Percentiles rank a stretch among this genome's conserved stretches.
Conservation (phyloP, 1,284 basidiomycete genomes). For the Apiotrichum gamsii region DNA sequence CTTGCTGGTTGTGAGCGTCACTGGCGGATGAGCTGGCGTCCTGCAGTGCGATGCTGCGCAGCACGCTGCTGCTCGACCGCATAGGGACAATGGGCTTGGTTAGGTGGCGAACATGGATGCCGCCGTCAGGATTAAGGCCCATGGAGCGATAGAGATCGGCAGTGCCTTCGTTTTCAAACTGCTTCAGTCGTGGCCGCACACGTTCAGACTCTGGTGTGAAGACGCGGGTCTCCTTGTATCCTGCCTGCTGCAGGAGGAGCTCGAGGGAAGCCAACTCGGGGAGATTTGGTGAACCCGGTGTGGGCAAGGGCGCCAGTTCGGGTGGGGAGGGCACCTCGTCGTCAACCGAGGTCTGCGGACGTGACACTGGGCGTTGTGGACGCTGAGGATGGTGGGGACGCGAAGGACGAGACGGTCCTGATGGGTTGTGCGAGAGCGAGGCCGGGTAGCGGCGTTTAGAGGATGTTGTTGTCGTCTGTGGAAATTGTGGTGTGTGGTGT, state of each 20-base stretch:
- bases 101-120: slow-evolving; percentile 11
- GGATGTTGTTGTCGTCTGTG: slow-evolving; percentile 1
- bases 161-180: slow-evolving; percentile 25
- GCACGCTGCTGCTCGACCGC: slow-evolving; percentile 15
- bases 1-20: background rate
- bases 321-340: slow-evolving; percentile 21
- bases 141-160: slow-evolving; percentile 33
- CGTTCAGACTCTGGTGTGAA: slow-evolving; percentile 74
- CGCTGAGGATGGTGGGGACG: background rate
- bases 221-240: slow-evolving; percentile 80
- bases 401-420: slow-evolving; percentile 19
- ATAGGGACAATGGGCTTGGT: slow-evolving; percentile 11
- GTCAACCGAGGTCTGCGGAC: slow-evolving; percentile 17
- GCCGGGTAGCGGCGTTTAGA: slow-evolving; percentile 17
- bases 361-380: background rate
- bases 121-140: slow-evolving; percentile 18
- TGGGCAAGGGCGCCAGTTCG: slow-evolving; percentile 3
- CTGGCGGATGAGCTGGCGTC: too few relatives aligned
- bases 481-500: too few relatives aligned
- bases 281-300: background rate
- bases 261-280: slow-evolving; percentile 58
- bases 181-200: slow-evolving; percentile 32
- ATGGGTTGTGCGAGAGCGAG: slow-evolving; percentile 17
- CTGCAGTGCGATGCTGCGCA: slow-evolving; percentile 17
- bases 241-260: slow-evolving; percentile 72